Percentiles rank a stretch among this genome's conserved stretches.
Conservation (phyloP, 2,329 filamentous ascomycete genomes). For the Spiromastix sp. region DNA sequence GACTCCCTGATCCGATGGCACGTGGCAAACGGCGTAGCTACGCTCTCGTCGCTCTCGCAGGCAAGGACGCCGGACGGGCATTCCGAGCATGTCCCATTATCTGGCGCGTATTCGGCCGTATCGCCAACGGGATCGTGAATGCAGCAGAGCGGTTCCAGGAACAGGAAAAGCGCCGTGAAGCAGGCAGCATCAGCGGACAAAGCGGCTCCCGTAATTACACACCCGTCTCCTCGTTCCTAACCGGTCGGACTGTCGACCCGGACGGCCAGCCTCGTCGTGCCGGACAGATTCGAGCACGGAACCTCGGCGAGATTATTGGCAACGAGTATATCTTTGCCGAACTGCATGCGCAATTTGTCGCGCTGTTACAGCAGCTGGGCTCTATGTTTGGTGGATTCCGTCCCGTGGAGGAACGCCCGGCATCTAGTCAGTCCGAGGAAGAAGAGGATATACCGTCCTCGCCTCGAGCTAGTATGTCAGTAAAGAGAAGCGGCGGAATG, state of each 20-base stretch:
- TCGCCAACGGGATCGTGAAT: slow-evolving; percentile 42
- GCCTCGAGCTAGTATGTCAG: background rate
- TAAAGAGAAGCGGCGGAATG: slow-evolving; percentile 1
- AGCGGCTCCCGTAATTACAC: slow-evolving; percentile 37
- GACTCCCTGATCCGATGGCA: slow-evolving; percentile 47
- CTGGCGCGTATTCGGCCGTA: slow-evolving; percentile 44
- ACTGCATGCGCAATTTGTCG: slow-evolving; percentile 44
- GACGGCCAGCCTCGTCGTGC: slow-evolving; percentile 44
- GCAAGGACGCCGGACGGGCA: slow-evolving; percentile 39
- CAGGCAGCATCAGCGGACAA: slow-evolving; percentile 18
- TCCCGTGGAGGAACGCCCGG: slow-evolving; percentile 30
- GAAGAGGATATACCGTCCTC: background rate
- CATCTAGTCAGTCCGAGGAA: slow-evolving; percentile 15
- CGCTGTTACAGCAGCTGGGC: slow-evolving; percentile 37
- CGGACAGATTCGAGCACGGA: slow-evolving; percentile 45
- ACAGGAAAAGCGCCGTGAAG: slow-evolving; percentile 33
- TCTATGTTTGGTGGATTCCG: slow-evolving; percentile 32
- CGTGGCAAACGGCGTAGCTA: slow-evolving; percentile 47
- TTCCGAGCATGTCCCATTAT: slow-evolving; percentile 39
- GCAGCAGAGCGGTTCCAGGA: slow-evolving; percentile 36
- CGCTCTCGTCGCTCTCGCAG: slow-evolving; percentile 46
- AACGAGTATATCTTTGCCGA: slow-evolving; percentile 50
- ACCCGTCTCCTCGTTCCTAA: slow-evolving; percentile 48
- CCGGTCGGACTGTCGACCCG: slow-evolving; percentile 45
- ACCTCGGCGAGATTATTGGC: slow-evolving; percentile 48